Evolutionary conservation across 2,329 filamentous ascomycete genomes (phyloP), one percentile per base, ranked within the genome.

Genomic region (Parascedosporium putredinis): DNA sequence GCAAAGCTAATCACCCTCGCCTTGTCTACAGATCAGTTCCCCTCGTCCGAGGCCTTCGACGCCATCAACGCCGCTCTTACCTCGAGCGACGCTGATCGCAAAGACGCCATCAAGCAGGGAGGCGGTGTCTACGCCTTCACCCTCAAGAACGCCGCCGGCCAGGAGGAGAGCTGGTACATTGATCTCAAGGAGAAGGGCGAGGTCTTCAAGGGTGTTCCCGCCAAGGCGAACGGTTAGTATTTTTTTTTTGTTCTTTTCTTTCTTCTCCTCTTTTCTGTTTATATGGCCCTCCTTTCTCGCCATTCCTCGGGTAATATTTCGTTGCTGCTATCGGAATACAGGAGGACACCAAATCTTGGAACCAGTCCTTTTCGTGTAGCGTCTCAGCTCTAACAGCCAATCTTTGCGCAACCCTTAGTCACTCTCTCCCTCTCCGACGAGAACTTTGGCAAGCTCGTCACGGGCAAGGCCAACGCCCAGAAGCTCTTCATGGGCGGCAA

Each of bases 401-500:
- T n/a, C n/a, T n/a, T n/a, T n/a, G n/a, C n/a, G 20, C 46, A 27
- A 27, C n/a, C 27, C 31, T 42, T 36, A 93, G 91, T 97, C 53
- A 94, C 88, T n/a, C 78, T 97, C 43, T 67, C 76, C 4, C 79
- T 97, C 57, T 86, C 83, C 53, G 93, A 98, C 55, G 78, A 80
- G 51, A 88, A 97, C 69, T 98, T 98, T 64, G 80, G 73, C 57
- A 83, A 85, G 65, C 78, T 98, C 56, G 83, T 95, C 50, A 62
- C 75, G 33, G 93, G 93, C 64, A 88, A 94, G 74, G 88, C 87
- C 60, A 95, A 96, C 64, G 89, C 93, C 51, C 93, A 98, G 76
- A 83, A 84, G 59, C 73, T 98, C 56, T 96, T 97, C 73, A 97
- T 98, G 91, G 80, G 80, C n/a, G 93, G 93, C 61, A 96, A 95